Evolutionary conservation across 768 basidiomycete genomes (phyloP), one percentile per base, ranked within the genome.

Genomic region (Erythrobasidium yunnanense): DNA sequence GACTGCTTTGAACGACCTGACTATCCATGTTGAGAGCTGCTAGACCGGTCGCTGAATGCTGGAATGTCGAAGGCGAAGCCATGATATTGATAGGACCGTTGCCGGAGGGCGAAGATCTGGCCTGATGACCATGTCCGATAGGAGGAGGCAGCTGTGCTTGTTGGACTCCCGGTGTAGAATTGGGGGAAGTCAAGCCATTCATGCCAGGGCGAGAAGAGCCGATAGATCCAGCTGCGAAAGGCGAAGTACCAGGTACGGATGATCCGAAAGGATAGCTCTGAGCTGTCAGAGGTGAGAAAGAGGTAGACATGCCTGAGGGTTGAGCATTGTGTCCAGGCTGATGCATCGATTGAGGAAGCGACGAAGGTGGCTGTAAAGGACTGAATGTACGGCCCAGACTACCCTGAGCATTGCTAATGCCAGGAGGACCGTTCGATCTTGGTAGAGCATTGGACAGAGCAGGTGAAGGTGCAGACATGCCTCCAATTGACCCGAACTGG

Each of bases 1-100:
- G n/a, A n/a, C n/a, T n/a, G n/a, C n/a, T n/a, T n/a, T n/a, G 55
- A 5, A 63, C 60, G 30, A 63, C 60, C 46, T 63, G 60, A n/a
- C 32, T 34, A 32, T 63, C 60, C 60, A 63, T 63, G 32, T 63
- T 63, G 60, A 63, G 60, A 6, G 60, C 60, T 13, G 60, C 60
- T 17, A 63, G 33, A 51, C 60, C 60, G n/a, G 60, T 49, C 2
- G 60, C 47, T 20, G 45, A 22, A 11, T 63, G 60, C 23, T 63
- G 60, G 60, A 63, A 63, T 1, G 60, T 45, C 20, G 56, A 49
- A 23, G 50, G 20, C 13, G 20, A 22, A 47, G 23, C 27, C 38
- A 42, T 58, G 2, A 46, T 17, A n/a, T 45, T 46, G 32, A 27
- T 45, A 15, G 56, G 23, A 46, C 45, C 34, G 27, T 30, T 38